Base-by-base conservation (phyloP, 2,329 filamentous ascomycete species). In the Pseudogymnoascus pannorum region DNA sequence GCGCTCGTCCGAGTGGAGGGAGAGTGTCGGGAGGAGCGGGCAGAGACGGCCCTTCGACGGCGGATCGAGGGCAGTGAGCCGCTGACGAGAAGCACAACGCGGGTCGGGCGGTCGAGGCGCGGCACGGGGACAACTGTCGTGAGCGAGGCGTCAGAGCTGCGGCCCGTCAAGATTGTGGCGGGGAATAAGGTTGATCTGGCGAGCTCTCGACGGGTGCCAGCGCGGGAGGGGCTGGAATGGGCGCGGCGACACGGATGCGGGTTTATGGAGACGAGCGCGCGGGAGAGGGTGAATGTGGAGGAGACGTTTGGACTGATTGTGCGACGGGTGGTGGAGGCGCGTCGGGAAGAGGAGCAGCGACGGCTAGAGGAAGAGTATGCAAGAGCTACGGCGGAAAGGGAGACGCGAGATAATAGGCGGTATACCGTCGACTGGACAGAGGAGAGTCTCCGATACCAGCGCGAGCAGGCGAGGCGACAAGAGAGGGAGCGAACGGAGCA, bases 251-350 rank as follows among this genome's bases (percentile, higher is more conserved):
- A 83, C 60, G 85, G 85, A 44, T 93, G 89, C 75, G 90, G 89
- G 38, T 94, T 94, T 76, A 94, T 94, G 90, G 90, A 94, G 81
- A 94, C 90, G 64, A 91, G 87, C 69, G 90, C 90, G 4, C 78
- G 89, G 60, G 84, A 92, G 68, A 89, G 91, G 78, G 90, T 94
- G 66, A 94, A 94, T 72, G 91, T 94, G 64, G 90, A 94, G 73
- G 90, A 94, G 81, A 93, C 89, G 0, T 94, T 94, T 79, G 89
- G 88, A 35, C 79, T 87, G 38, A 83, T 87, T 63, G 81, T 87
- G 44, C 78, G 83, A 24, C 78, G 84, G 59, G 85, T 87, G 58
- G 78, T 83, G 54, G 84, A 87, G 76, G 69, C 66, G 16, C 64
- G 71, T 40, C 62, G 66, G 58, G 24, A 59, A 14, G 66, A 68